Percentiles rank a stretch among this genome's conserved stretches.
These are phyloP conservation scores for Kluyveromyces wickerhamii DNA, from an alignment of 805 yeast genomes.

Conservation along the genomic window DNA sequence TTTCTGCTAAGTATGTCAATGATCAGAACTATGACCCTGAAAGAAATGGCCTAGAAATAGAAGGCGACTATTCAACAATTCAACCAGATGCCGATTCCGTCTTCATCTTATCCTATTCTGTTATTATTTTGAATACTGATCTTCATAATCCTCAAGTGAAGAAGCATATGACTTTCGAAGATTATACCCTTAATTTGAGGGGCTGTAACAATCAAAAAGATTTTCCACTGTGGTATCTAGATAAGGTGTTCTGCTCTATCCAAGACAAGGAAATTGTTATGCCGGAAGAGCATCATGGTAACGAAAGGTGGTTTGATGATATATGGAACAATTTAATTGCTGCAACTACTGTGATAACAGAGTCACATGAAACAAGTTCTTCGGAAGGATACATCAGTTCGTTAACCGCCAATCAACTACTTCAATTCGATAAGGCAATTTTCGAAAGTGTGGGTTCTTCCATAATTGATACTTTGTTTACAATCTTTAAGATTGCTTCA, in stretches of 20 bases:
- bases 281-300: conserved; percentile 97
- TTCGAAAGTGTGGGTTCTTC: conserved; percentile 57
- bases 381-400: conserved; percentile 14
- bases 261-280: conserved; percentile 83
- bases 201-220: conserved; percentile 73
- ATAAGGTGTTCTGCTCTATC: conserved; percentile 72
- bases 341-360: conserved; percentile 30
- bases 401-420: conserved; percentile 17
- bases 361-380: conserved; percentile 18
- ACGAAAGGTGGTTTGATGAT: conserved; percentile 87
- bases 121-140: conserved; percentile 92
- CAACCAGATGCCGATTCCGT: conserved; percentile 80
- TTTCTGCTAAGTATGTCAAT: conserved; percentile 70
- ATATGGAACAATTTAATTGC: conserved; percentile 65
- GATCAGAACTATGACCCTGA: conserved; percentile 40
- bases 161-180: conserved; percentile 80
- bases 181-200: conserved; percentile 69
- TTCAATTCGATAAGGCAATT: conserved; percentile 63
- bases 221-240: conserved; percentile 80
- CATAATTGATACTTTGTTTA: conserved; percentile 63
- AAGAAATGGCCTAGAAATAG: conserved; percentile 13
- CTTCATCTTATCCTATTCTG: conserved; percentile 81
- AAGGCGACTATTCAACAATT: conserved; percentile 38
- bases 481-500: conserved; percentile 77
- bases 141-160: conserved; percentile 88